Base-by-base conservation (phyloP, 2,329 filamentous ascomycete species). In the Aspergillus fumigatiaffinis region DNA sequence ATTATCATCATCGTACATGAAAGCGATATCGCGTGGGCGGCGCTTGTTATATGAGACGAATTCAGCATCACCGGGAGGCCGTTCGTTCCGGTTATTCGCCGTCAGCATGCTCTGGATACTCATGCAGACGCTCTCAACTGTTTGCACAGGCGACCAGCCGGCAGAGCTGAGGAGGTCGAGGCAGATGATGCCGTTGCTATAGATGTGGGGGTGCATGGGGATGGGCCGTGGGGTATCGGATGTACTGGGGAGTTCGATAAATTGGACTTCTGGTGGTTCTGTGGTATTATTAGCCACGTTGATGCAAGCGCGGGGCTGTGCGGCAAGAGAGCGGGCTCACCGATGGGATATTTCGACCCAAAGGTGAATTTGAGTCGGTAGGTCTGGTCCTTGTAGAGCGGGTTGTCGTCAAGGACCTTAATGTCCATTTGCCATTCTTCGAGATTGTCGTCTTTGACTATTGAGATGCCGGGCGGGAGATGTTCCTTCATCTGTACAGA, bases 31-130 rank as follows among this genome's bases (percentile, higher is more conserved):
- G 66, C 88, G 84, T 49, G 93, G 91, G 42, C 93, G 82, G 63
- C 87, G 83, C 26, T 85, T 85, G 70, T 97, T 96, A 59, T 84
- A 85, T 54, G 85, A 82, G 26, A 96, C 92, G 69, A 99, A 97
- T 10, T 94, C 89, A 55, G 89, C 90, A 69, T 99, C 92, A 3
- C 93, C 94, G 0, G 89, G 88, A 0, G 94, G 94, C 35, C 94
- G 83, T 76, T 97, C 92, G 68, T 93, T 88, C 77, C 92, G 93
- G 10, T 85, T 88, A 73, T 99, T 99, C 60, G 93, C 92, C 1
- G 94, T 97, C 70, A 99, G 77, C 94, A 99, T 99, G 78, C 91
- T 96, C 77, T 99, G 94, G 54, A 99, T 84, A 74, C 91, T 96
- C 85, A 99, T 94, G 79, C 92, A 97, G 26, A 99, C 87, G 69